A percentile compares a stretch with the other conserved stretches of the same genome.
Conservation (phyloP, 495 filamentous ascomycete species). For the Daldinia caldariorum region DNA sequence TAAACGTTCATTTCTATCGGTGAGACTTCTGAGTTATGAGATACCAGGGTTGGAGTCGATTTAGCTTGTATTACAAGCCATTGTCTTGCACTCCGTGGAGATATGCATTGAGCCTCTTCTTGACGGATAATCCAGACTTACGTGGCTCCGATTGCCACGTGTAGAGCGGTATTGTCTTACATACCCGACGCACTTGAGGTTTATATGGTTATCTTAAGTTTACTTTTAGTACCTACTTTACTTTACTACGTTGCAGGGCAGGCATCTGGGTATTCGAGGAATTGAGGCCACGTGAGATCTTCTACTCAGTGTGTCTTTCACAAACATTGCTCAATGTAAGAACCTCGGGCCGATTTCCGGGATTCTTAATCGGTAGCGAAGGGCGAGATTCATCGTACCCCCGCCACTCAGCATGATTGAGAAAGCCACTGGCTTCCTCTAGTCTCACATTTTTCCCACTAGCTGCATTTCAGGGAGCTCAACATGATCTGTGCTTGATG, state of each 20-base stretch:
- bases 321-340: not conserved
- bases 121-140: not conserved
- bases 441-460: not conserved
- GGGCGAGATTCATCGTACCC: not conserved
- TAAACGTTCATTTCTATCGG: not conserved
- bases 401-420: not conserved
- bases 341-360: not conserved
- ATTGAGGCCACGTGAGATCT: not conserved
- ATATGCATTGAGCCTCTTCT: constrained; percentile 3
- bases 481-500: not conserved
- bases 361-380: not conserved
- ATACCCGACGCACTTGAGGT: not conserved
- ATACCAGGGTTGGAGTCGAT: not conserved
- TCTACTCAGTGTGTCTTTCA: not conserved
- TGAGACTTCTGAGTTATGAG: not conserved
- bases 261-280: not conserved
- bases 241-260: no score
- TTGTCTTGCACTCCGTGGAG: constrained; percentile 4
- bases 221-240: not conserved
- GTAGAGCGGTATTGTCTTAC: constrained; percentile 25
- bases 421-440: not conserved
- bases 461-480: not conserved
- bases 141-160: constrained; percentile 28
- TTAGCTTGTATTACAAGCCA: constrained; percentile 15
- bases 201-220: not conserved